phyloP scores from a whole-genome alignment of 1,139 yeast species.

The Hyphopichia burtonii region DNA sequence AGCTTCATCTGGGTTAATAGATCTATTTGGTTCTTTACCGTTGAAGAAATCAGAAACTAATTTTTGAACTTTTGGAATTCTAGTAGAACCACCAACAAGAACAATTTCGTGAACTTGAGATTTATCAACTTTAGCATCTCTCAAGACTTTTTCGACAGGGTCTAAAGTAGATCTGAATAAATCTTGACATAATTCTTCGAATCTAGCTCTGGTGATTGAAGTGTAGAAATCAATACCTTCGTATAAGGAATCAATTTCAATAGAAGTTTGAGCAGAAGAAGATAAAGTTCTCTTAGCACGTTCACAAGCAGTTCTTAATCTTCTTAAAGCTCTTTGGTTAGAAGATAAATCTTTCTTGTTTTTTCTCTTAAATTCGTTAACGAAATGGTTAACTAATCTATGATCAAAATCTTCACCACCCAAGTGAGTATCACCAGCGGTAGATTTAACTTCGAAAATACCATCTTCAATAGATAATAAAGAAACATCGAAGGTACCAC shows the following conservation, averaged over 20 bases:
- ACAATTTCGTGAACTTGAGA: constrained; percentile 90
- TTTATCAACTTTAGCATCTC: constrained; percentile 91
- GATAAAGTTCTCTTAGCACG: constrained; percentile 99
- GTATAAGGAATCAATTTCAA: constrained; percentile 93
- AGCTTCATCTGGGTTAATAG: constrained; percentile 98
- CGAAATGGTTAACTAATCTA: constrained; percentile 71
- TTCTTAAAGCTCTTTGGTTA: constrained; percentile 94
- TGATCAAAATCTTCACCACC: constrained; percentile 82
- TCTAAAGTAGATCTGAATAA: constrained; percentile 93
- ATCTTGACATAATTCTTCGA: constrained; percentile 96
- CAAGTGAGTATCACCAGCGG: constrained; percentile 98
- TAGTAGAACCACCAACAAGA: constrained; percentile 98
- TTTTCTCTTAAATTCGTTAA: constrained; percentile 94
- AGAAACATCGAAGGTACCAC: constrained; percentile 57
- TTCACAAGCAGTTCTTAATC: constrained; percentile 98
- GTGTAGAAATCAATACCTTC: constrained; percentile 97
- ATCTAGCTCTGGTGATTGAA: constrained; percentile 97
- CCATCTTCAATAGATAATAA: constrained; percentile 92
- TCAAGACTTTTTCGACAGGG: constrained; percentile 96
- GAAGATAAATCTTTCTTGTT: constrained; percentile 87
- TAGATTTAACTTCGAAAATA: constrained; percentile 95
- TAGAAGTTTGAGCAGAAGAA: constrained; percentile 91
- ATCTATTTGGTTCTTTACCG: constrained; percentile 92
- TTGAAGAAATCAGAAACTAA: constrained; percentile 95
- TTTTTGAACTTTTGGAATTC: constrained; percentile 99